Conservation (phyloP, 1,284 basidiomycete genomes). For the Malassezia arunalokei region DNA sequence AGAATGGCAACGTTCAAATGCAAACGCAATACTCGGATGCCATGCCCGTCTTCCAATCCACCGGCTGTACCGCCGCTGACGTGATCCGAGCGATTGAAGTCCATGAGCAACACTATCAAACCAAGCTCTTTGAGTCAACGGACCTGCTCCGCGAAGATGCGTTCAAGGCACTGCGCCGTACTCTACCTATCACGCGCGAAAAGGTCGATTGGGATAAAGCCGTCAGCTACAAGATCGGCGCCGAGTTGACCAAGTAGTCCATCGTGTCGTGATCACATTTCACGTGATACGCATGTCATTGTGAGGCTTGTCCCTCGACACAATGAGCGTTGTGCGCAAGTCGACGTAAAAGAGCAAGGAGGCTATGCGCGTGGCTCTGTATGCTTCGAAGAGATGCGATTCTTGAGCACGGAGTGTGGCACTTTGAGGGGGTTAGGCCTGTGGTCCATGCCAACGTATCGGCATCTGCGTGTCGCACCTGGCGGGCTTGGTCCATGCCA, state of each 20-base stretch:
- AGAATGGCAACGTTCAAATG: constrained; percentile 45
- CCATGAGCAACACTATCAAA: constrained; percentile 36
- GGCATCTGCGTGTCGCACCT: neutral
- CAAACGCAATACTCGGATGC: constrained; percentile 14
- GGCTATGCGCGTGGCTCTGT: neutral
- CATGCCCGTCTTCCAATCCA: constrained; percentile 11
- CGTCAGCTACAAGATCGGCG: constrained; percentile 30
- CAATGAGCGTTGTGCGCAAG: no score
- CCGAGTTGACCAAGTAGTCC: constrained; percentile 20
- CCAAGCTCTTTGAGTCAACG: constrained; percentile 18
- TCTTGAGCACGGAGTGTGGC: neutral
- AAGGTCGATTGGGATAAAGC: constrained; percentile 46
- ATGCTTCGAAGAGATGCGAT: neutral
- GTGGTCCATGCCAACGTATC: neutral
- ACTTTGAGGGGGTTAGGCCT: neutral
- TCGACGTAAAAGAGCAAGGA: no score
- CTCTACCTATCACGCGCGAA: constrained; percentile 39
- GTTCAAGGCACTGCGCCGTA: constrained; percentile 36
- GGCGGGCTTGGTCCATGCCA: neutral
- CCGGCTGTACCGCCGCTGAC: constrained; percentile 13
- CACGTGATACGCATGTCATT: no score
- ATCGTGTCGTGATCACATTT: no score
- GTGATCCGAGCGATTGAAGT: constrained; percentile 18
- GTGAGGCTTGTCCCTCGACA: no score
- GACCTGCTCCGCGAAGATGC: constrained; percentile 32